Evolutionary conservation across 345 rosid species (phyloP), one percentile per base, ranked within the genome.

Genomic region (Pistacia integerrima): DNA sequence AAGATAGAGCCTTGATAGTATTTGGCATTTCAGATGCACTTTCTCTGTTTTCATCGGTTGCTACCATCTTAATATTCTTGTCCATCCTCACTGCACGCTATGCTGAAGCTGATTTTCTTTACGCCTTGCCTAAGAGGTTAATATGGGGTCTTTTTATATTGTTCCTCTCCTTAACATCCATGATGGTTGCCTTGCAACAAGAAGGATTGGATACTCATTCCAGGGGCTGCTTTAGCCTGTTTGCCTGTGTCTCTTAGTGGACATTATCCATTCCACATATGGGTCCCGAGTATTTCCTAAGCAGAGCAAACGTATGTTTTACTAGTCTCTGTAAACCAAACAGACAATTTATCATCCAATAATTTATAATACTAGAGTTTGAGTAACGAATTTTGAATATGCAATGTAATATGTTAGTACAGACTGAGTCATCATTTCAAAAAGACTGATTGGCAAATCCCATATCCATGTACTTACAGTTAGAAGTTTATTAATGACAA

Each of bases 1-100:
- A 62, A 0, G 4, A 65, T 25, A 13, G 0, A 8, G 4, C 2
- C 1, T 83, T 87, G 74, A 55, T 12, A 28, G 30, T 41, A 1
- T 85, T 83, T 58, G 61, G 78, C 4, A 54, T 83, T 67, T 78
- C 88, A 3, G 79, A 81, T 52, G 64, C 83, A 5, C 44, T 81
- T 1, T 72, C 80, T 1, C 62, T 83, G 55, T 79, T 83, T 13
- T 73, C 69, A 12, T 81, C 82, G 4, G 35, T 68, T 0, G 65
- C 83, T 16, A 2, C 59, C 8, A 16, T 56, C n/a, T 56, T 56
- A 16, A 56, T 56, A 16, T 63, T 63, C 55, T 5, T 75, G 28
- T 25, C 25, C 6, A 55, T 75, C 20, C 70, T 67, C 11, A 22
- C 46, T 5, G 35, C 71, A 8, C 35, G 67, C 4, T 57, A 75